Percentiles rank a stretch among this genome's conserved stretches.
Evolutionary conservation across 306 rosid species (phyloP).

Genomic region (Medicago ruthenica): DNA sequence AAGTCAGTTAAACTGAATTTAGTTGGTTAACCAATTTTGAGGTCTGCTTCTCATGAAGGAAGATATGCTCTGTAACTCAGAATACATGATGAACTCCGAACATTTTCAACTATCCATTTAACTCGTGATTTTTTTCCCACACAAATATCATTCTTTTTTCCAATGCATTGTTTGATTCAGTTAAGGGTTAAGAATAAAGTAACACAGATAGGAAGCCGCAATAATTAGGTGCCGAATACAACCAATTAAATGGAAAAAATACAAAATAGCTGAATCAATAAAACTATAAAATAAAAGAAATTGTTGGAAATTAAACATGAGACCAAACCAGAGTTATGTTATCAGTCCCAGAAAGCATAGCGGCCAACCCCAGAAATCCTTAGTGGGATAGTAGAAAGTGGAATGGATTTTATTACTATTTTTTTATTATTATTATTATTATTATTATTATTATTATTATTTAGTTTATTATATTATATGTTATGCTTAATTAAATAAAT

Average conservation of each 20-base stretch:
- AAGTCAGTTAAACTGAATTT: constrained; percentile 1
- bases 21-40: constrained; percentile 16
- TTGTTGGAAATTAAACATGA: no score
- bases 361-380: no score
- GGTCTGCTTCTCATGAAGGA: not conserved
- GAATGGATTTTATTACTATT: no score
- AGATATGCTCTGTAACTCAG: not conserved
- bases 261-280: not conserved
- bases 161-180: constrained; percentile 7
- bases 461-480: no score
- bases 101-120: not conserved
- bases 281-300: no score
- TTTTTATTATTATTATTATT: no score
- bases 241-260: constrained; percentile 25
- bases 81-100: not conserved
- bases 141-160: constrained; percentile 1
- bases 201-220: not conserved
- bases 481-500: no score
- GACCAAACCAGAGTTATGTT: no score
- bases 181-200: constrained; percentile 17
- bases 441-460: no score
- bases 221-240: constrained; percentile 1
- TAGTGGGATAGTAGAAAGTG: no score
- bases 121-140: not conserved
- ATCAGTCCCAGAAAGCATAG: no score